A percentile compares a stretch with the other conserved stretches of the same genome.
These are phyloP conservation scores for Rhizoctonia solani DNA, from an alignment of 1,284 basidiomycete genomes.

Conservation along the genomic window DNA sequence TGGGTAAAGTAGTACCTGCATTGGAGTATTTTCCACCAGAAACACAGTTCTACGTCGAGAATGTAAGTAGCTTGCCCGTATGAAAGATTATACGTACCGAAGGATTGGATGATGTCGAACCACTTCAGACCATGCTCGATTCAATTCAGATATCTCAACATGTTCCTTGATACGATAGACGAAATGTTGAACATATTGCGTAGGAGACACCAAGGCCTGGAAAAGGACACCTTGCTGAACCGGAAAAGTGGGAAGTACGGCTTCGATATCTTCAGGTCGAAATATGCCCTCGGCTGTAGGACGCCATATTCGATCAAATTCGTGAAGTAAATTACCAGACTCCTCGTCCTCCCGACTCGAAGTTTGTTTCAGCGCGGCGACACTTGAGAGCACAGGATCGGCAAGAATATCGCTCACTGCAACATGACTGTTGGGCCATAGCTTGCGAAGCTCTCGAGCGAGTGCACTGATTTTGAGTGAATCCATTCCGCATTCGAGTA, in stretches of 20 bases:
- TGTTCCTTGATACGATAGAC: conserved; percentile 38
- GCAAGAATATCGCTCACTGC: conserved; percentile 48
- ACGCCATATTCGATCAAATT: conserved; percentile 23
- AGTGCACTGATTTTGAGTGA: conserved; percentile 52
- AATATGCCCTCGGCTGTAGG: conserved; percentile 17
- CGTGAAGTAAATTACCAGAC: neutral
- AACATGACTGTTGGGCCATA: conserved; percentile 39
- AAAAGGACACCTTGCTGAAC: conserved; percentile 57
- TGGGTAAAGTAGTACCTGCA: conserved; percentile 42
- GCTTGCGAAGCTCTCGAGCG: conserved; percentile 47
- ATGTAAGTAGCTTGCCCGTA: conserved; percentile 43
- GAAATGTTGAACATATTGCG: conserved; percentile 56
- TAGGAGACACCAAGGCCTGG: conserved; percentile 48
- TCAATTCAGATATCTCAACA: neutral
- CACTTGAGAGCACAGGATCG: neutral
- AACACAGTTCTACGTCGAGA: conserved; percentile 43
- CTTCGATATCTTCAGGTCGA: conserved; percentile 43
- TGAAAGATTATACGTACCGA: conserved; percentile 45
- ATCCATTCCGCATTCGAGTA: conserved; percentile 56
- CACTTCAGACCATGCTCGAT: conserved; percentile 47
- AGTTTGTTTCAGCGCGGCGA: neutral
- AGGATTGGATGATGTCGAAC: conserved; percentile 49
- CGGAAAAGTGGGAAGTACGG: conserved; percentile 53
- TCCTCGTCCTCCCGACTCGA: neutral
- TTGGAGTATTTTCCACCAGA: conserved; percentile 44